phyloP scores from a whole-genome alignment of 495 filamentous ascomycete species.

The Articulospora tetracladia region DNA sequence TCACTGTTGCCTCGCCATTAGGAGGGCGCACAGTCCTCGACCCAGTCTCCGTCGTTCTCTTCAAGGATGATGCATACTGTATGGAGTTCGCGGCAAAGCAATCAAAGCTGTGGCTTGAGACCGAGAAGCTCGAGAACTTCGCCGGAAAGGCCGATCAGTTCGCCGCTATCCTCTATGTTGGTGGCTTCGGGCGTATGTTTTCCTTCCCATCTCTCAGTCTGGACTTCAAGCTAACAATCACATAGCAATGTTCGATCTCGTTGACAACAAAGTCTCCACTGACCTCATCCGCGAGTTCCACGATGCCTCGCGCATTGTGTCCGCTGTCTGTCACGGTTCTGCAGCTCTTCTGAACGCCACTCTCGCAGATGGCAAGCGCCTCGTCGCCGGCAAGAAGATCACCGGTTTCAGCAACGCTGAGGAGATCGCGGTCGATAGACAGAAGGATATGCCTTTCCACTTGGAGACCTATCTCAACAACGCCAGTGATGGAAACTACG shows the following conservation, averaged over 20 bases:
- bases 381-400: conserved; percentile 53
- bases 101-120: conserved; percentile 56
- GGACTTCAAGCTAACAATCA: background rate
- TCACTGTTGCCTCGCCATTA: conserved; percentile 60
- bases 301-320: conserved; percentile 51
- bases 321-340: conserved; percentile 67
- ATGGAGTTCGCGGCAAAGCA: conserved; percentile 48
- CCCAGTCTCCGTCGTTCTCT: conserved; percentile 55
- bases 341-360: conserved; percentile 56
- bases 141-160: conserved; percentile 51
- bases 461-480: conserved; percentile 55
- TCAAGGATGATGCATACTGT: conserved; percentile 51
- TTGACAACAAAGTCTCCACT: conserved; percentile 42
- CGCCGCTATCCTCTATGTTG: conserved; percentile 66
- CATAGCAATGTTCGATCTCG: conserved; percentile 64
- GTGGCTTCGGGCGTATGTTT: conserved; percentile 57
- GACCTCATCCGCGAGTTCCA: conserved; percentile 58
- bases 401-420: conserved; percentile 69
- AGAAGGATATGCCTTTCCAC: conserved; percentile 56
- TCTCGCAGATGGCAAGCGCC: conserved; percentile 27
- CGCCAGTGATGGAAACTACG: conserved; percentile 37
- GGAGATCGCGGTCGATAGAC: conserved; percentile 51
- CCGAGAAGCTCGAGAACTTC: conserved; percentile 46
- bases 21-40: conserved; percentile 67
- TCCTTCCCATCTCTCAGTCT: background rate